Evolutionary conservation across 2,329 filamentous ascomycete species (phyloP), one percentile per base, ranked within the genome.

Genomic region (Exophiala aquamarina): DNA sequence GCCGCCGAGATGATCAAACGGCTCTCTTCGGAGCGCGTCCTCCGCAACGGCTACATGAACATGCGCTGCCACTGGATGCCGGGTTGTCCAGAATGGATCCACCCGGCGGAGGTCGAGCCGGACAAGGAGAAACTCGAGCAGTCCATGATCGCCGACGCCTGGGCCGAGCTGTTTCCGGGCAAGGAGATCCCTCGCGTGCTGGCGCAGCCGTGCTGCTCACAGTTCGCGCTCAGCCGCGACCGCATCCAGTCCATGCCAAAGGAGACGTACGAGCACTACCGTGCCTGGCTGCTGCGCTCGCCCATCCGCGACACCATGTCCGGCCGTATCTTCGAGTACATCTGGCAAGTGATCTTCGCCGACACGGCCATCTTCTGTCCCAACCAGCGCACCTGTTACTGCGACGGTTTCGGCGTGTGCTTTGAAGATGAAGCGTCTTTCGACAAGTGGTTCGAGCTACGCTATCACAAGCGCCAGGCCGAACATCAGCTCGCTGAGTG

Each of bases 341-440:
- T 82, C 1, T 84, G 81, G 81, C 79, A 83, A 49, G 79, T 75
- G 49, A 71, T 84, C 11, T 84, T 83, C 60, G 77, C 78, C 0
- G 76, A 74, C 2, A 50, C 72, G 34, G 58, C 63, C 11, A 63
- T 68, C 19, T 58, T 69, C 34, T 77, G 74, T 47, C 70, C 72
- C 3, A 64, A 64, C 21, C 76, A 81, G 64, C 70, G 77, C 46
- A 63, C 76, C 0, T 85, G 82, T 64, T 81, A 82, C 51, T 85
- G 82, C 60, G 81, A 84, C 50, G 80, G 78, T 4, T 85, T 77
- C 40, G 82, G 82, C 1, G 65, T 79, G 8, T 85, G 82, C 58
- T 84, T 83, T 53, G 77, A 74, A 9, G 70, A 69, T 3, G 67
- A 74, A 23, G 63, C 71, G 3, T 63, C 70, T 41, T 81, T 74